Percentiles rank a stretch among this genome's conserved stretches.
Conservation (phyloP, 495 filamentous ascomycete genomes). For the Xylaria sp. region DNA sequence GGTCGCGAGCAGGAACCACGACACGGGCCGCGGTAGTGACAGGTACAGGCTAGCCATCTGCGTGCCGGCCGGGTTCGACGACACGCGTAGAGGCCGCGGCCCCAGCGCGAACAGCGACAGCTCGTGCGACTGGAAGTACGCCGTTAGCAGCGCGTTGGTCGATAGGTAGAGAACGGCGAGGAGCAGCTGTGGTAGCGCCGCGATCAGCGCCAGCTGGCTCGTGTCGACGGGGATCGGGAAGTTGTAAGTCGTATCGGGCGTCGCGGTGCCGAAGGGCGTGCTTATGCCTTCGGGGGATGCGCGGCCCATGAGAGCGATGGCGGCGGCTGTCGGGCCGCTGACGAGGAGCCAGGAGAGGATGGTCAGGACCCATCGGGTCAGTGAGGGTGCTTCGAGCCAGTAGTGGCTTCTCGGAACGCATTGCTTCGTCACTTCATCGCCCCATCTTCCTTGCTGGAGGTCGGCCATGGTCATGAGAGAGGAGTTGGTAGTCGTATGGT, state of each 20-base stretch:
- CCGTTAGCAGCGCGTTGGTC: constrained; percentile 48
- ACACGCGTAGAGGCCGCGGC: constrained; percentile 47
- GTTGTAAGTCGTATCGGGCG: constrained; percentile 35
- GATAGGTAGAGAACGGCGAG: constrained; percentile 50
- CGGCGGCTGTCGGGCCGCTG: constrained; percentile 40
- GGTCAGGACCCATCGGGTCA: constrained; percentile 44
- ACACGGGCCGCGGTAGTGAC: constrained; percentile 48
- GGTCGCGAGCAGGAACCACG: constrained; percentile 44
- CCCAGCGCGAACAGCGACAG: constrained; percentile 46
- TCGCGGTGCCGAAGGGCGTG: constrained; percentile 42
- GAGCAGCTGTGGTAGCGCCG: constrained; percentile 49
- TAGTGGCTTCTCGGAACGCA: constrained; percentile 48
- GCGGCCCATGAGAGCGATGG: constrained; percentile 38
- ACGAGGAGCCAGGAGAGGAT: constrained; percentile 40
- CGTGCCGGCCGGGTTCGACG: constrained; percentile 38
- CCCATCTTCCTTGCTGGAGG: constrained; percentile 49
- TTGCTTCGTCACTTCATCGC: constrained; percentile 42
- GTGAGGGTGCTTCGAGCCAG: constrained; percentile 50
- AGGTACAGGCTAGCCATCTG: constrained; percentile 50
- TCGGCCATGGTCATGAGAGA: constrained; percentile 52
- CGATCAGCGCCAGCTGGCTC: constrained; percentile 41
- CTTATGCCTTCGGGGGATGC: constrained; percentile 30
- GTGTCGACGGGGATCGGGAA: constrained; percentile 30
- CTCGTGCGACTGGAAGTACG: constrained; percentile 53
- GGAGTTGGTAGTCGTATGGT: constrained; percentile 38